Evolutionary conservation across 495 filamentous ascomycete species (phyloP), one percentile per base, ranked within the genome.

Genomic region (Neurospora sp.): DNA sequence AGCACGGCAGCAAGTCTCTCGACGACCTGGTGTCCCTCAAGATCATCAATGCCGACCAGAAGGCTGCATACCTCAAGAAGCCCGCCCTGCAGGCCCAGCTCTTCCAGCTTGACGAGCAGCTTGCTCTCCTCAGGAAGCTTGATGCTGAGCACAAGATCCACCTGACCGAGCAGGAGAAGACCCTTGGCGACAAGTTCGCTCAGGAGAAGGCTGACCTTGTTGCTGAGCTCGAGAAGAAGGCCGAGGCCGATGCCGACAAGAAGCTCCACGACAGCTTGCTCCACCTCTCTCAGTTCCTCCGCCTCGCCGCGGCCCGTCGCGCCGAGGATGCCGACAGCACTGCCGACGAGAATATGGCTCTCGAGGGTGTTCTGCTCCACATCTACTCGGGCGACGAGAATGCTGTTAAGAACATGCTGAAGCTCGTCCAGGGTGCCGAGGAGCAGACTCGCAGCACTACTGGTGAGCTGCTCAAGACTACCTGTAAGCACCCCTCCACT

Each of bases 41-140:
- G 83, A 92, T 95, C 80, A 94, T 99, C 86, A 99, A 98, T 79
- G 75, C 83, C 76, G 96, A 99, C 82, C 94, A 98, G 81, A 96
- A 94, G 81, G 90, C 91, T 9, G 92, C 97, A 82, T 89, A 90
- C 35, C 83, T 91, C 74, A 97, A 96, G 88, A 98, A 97, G 79
- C 95, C 96, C n/a, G 81, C 86, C 18, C 89, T 98, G 16, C 91
- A 93, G 78, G 87, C 89, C 38, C 87, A 91, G 75, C 84, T 94
- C 68, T 81, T 87, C 37, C 91, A 96, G 82, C 82, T 93, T 39
- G 92, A 96, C 79, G 93, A 97, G 75, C 93, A 98, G 82, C 86
- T 98, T 59, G 83, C 88, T 16, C 89, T 91, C 78, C 94, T 92
- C 85, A 93, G 91, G 83, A 91, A 94, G 80, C 86, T 97, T 74